Evolutionary conservation across 2,329 filamentous ascomycete species (phyloP), one percentile per base, ranked within the genome.

Genomic region (Venturia effusa): DNA sequence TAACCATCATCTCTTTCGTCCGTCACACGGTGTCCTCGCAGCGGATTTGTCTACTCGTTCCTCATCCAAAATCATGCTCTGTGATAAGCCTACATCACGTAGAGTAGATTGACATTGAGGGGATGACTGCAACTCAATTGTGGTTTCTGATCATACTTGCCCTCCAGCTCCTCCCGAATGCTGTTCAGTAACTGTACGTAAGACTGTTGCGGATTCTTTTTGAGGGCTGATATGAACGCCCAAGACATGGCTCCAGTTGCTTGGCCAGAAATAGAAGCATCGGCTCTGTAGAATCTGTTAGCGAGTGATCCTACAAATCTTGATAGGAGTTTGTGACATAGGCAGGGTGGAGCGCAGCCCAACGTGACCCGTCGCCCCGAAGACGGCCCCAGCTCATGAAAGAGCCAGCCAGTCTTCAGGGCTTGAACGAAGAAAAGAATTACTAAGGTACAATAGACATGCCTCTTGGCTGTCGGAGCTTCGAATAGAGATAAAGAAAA

Each of bases 191-290:
- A 80, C 80, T 97, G 88, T 61, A 97, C 90, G 73, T 99, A 99
- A 78, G 89, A 96, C 80, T 97, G 94, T 74, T 96, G 88, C 0
- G 91, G 91, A 73, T 96, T 96, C 79, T 92, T 91, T 81, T 89
- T 92, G 71, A 97, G 83, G 24, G 92, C 88, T 1, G 83, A 86
- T 75, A 99, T 94, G 75, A 99, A 99, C 1, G 94, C 94, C 86
- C 89, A 97, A 3, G 92, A 96, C 94, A 99, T 97, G 75, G 94
- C 94, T 64, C 94, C 94, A 0, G 94, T 99, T 40, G 94, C 93
- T 77, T 97, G 84, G 64, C 90, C 86, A 54, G 83, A 85, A 68
- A 97, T 97, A 34, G 86, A 89, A 15, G 94, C 92, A 75, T 99
- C 94, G 77, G 91, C 89, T 65, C 92, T 96, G 70, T 64, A 60